Evolutionary conservation across 2,329 filamentous ascomycete species (phyloP).

Genomic region (Plenodomus biglobosus): DNA sequence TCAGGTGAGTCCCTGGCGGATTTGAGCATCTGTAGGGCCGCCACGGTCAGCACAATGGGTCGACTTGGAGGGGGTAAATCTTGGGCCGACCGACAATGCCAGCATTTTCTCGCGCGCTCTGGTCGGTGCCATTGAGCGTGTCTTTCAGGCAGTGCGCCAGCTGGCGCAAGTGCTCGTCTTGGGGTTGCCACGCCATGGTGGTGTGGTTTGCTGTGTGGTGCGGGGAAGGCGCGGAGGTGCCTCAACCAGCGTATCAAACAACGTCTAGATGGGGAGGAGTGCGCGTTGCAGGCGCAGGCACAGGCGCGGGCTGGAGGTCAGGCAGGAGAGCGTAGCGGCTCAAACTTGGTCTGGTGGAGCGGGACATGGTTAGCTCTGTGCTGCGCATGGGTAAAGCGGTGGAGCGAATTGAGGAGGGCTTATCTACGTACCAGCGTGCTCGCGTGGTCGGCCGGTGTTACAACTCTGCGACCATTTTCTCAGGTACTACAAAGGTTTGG

Average conservation of each 20-base stretch:
- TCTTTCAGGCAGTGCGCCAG: slow-evolving; percentile 87
- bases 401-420: slow-evolving; percentile 24
- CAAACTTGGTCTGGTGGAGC: slow-evolving; percentile 33
- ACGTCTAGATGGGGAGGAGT: slow-evolving; percentile 5
- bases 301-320: slow-evolving; percentile 10
- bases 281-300: slow-evolving; percentile 12
- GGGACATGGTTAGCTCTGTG: slow-evolving; percentile 37
- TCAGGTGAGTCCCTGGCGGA: slow-evolving; percentile 88
- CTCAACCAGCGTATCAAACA: slow-evolving; percentile 7
- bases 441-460: slow-evolving; percentile 35
- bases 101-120: slow-evolving; percentile 80
- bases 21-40: slow-evolving; percentile 72
- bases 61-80: slow-evolving; percentile 8
- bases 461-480: slow-evolving; percentile 38
- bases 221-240: slow-evolving; percentile 11
- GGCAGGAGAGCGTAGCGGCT: slow-evolving; percentile 23
- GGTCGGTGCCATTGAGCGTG: slow-evolving; percentile 83
- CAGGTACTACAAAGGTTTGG: slow-evolving; percentile 16
- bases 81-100: slow-evolving; percentile 67
- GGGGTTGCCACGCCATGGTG: slow-evolving; percentile 88
- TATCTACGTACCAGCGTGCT: slow-evolving; percentile 33
- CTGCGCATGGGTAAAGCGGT: slow-evolving; percentile 21
- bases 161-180: slow-evolving; percentile 83
- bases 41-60: slow-evolving; percentile 28
- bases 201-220: slow-evolving; percentile 16